phyloP scores from a whole-genome alignment of 2,329 filamentous ascomycete genomes.

The Plectosphaerella cucumerina region DNA sequence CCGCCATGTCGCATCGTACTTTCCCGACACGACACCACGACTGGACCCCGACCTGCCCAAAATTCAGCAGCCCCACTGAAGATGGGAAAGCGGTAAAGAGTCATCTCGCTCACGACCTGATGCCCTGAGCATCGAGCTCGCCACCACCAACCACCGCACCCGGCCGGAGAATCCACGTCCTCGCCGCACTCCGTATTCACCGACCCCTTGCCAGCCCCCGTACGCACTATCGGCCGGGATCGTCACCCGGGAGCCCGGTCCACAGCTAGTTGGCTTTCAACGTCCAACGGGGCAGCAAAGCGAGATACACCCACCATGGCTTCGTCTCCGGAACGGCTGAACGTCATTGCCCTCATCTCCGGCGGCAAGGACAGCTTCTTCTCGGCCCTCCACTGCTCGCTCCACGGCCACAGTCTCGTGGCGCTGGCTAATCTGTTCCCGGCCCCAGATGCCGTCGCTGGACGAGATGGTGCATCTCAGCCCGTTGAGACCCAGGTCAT shows the following conservation, averaged over 20 bases:
- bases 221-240: not conserved
- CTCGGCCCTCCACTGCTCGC: constrained; percentile 83
- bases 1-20: no score
- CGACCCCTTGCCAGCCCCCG: not conserved
- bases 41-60: no score
- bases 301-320: constrained; percentile 27
- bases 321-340: constrained; percentile 40
- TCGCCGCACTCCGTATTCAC: not conserved
- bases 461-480: not conserved
- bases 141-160: no score
- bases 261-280: not conserved
- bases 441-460: constrained; percentile 2
- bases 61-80: no score
- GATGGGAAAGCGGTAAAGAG: no score
- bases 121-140: no score
- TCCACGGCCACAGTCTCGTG: constrained; percentile 79
- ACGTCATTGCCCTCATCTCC: constrained; percentile 89
- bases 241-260: not conserved
- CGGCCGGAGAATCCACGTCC: no score
- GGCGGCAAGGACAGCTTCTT: constrained; percentile 98
- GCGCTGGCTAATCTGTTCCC: constrained; percentile 89
- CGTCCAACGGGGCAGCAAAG: not conserved
- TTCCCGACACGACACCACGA: no score
- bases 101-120: no score
- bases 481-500: not conserved